Base-by-base conservation (phyloP, 2,329 filamentous ascomycete genomes). In the Seiridium unicorne region DNA sequence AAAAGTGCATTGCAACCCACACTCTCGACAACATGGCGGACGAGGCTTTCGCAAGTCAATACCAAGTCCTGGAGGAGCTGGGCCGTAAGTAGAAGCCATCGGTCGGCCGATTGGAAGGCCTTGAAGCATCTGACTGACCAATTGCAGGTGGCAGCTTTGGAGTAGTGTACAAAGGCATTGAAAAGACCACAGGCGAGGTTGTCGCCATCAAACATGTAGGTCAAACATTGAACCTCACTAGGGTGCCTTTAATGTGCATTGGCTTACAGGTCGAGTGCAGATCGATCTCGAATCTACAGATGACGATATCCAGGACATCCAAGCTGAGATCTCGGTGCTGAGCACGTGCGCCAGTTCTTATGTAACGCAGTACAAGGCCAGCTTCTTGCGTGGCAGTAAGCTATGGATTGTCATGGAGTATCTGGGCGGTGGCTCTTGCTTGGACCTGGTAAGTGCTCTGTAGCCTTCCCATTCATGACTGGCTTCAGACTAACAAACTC, bases 321-420 rank as follows among this genome's bases (percentile, higher is more conserved):
- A 99, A 70, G 93, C 96, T 72, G 95, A 99, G 74, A 98, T 99
- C 67, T 90, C 92, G 3, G 90, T 99, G 40, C 83, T 99, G 62
- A 95, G 93, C 76, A 97, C 95, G 57, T 99, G 95, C 79, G 90
- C 91, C 66, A 97, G 93, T 73, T 90, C 91, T 53, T 96, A 90
- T 75, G 93, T 99, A 67, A 98, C 95, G 13, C 91, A 96, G 73
- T 99, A 99, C 82, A 96, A 93, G 74, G 91, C 92, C 31, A 97
- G 93, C 72, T 99, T 98, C 74, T 84, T 98, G n/a, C 88, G 92
- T 67, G 95, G 95, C 34, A 91, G 93, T 73, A 99, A 98, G 78
- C 80, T 99, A 81, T 99, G 95, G 95, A 99, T 99, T 72, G 92
- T 98, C 61, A 99, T 99, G 95, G 95, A 99, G 76, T 99, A 90